phyloP scores from a whole-genome alignment of 345 rosid genomes.

The Eucalyptus pauciflora region DNA sequence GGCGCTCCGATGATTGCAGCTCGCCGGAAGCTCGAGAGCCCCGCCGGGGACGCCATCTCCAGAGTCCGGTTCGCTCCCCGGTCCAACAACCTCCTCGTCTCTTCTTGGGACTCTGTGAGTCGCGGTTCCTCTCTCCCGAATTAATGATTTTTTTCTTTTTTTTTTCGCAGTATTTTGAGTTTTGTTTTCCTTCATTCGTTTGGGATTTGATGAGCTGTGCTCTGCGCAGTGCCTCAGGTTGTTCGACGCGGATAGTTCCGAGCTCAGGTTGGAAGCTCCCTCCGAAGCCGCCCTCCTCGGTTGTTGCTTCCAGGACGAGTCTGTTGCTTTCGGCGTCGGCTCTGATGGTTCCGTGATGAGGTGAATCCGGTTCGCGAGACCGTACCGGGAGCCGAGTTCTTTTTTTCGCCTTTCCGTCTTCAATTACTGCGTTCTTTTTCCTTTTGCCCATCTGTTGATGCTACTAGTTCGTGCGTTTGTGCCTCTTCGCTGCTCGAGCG shows the following conservation, averaged over 20 bases:
- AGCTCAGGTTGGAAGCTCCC: constrained; percentile 35
- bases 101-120: constrained; percentile 94
- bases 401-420: not conserved
- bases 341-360: constrained; percentile 75
- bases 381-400: not conserved
- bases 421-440: not conserved
- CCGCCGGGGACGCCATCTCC: constrained; percentile 58
- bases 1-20: constrained; percentile 5
- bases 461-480: not conserved
- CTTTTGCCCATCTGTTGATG: not conserved
- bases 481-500: not conserved
- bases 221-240: constrained; percentile 46
- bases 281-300: constrained; percentile 59
- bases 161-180: not conserved
- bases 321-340: constrained; percentile 37
- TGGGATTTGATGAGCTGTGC: not conserved
- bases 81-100: constrained; percentile 64
- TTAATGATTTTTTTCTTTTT: not conserved
- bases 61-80: constrained; percentile 61
- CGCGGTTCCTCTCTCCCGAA: not conserved
- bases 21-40: constrained; percentile 32
- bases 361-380: constrained; percentile 7
- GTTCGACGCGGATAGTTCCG: constrained; percentile 57
- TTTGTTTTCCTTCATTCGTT: not conserved
- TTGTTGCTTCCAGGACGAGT: constrained; percentile 63